A percentile compares a stretch with the other conserved stretches of the same genome.
Evolutionary conservation across 177 flowering plant genomes (phyloP).

Genomic region (Vitis hybrid): DNA sequence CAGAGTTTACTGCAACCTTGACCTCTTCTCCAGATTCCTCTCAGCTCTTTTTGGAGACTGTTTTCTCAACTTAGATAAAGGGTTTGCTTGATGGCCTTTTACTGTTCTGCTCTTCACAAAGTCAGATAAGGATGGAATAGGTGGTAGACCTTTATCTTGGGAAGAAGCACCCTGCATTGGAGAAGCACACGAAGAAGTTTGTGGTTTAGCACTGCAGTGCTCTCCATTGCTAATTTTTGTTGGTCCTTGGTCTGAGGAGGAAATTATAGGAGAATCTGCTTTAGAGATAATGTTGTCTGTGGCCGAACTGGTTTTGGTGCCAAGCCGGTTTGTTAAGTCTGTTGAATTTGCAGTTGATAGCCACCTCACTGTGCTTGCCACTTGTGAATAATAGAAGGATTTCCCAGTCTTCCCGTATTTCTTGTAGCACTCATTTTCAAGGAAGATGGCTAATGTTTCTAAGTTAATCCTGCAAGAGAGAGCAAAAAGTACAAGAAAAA

Average conservation of each 20-base stretch:
- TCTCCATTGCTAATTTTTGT: slow-evolving; percentile 14
- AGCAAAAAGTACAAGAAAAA: not conserved
- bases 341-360: slow-evolving; percentile 42
- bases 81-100: slow-evolving; percentile 15
- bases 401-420: slow-evolving; percentile 75
- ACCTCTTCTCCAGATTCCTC: slow-evolving; percentile 44
- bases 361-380: slow-evolving; percentile 86
- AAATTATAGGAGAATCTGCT: slow-evolving; percentile 11
- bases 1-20: slow-evolving; percentile 31
- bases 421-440: slow-evolving; percentile 78
- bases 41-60: slow-evolving; percentile 14
- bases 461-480: slow-evolving; percentile 50
- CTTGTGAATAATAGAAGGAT: slow-evolving; percentile 79
- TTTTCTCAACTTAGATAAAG: slow-evolving; percentile 19
- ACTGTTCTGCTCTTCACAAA: slow-evolving; percentile 43
- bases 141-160: slow-evolving; percentile 32
- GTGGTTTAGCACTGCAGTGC: slow-evolving; percentile 9
- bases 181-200: slow-evolving; percentile 8
- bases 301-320: slow-evolving; percentile 7
- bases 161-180: slow-evolving; percentile 14
- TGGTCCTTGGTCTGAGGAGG: slow-evolving; percentile 12
- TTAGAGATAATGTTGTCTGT: slow-evolving; percentile 5
- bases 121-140: slow-evolving; percentile 68
- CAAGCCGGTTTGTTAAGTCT: slow-evolving; percentile 49
- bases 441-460: slow-evolving; percentile 47